Evolutionary conservation across 257 asterid genomes (phyloP).

Genomic region (Solanum sejunctum): DNA sequence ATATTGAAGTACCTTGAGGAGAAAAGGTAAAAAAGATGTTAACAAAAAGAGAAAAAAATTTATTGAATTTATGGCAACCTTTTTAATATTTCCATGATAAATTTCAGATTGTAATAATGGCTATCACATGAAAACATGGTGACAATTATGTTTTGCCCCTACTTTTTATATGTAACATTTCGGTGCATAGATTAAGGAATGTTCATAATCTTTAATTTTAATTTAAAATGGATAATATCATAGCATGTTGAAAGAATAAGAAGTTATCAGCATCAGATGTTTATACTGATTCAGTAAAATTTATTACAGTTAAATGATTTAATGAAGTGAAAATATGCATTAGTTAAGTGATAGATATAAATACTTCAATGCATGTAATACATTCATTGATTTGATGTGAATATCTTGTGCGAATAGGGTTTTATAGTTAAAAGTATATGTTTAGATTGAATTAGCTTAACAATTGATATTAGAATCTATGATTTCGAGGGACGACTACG

Average conservation of each 20-base stretch:
- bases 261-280: not conserved
- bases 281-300: not conserved
- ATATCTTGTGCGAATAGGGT: not conserved
- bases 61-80: not conserved
- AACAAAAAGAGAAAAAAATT: constrained; percentile 11
- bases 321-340: not conserved
- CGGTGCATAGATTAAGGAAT: not conserved
- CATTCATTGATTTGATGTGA: not conserved
- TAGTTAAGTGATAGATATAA: not conserved
- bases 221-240: not conserved
- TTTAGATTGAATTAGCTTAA: not conserved
- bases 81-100: constrained; percentile 6
- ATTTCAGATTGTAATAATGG: constrained; percentile 16
- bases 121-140: constrained; percentile 26
- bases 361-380: not conserved
- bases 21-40: not conserved
- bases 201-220: not conserved
- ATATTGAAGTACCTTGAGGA: constrained; percentile 6
- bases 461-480: not conserved
- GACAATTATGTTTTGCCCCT: constrained; percentile 20
- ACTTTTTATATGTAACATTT: constrained; percentile 11
- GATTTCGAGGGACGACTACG: fast-evolving
- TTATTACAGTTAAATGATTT: not conserved
- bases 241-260: not conserved
- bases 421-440: not conserved